Evolutionary conservation across 371 early-diverging fungal genomes (phyloP).

Genomic region (Mortierella sp.): DNA sequence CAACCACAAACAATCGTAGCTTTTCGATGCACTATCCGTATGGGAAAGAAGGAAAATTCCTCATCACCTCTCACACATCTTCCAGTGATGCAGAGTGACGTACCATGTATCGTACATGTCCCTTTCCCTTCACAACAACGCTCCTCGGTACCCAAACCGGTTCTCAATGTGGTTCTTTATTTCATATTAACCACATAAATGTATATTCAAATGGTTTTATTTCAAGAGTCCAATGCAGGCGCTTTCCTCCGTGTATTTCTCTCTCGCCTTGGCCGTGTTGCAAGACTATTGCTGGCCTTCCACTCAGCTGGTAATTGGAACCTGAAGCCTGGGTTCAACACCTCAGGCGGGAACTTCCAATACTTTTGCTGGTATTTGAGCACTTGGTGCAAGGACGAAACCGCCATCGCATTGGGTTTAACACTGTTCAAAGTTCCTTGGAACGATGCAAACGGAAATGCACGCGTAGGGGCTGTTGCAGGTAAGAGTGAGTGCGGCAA

Average conservation of each 20-base stretch:
- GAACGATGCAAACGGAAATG: constrained; percentile 59
- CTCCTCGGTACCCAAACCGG: background rate
- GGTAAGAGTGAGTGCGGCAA: constrained; percentile 56
- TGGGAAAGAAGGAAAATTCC: too few relatives aligned
- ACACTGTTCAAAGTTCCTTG: constrained; percentile 63
- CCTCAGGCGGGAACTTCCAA: constrained; percentile 65
- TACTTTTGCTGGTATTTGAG: constrained; percentile 61
- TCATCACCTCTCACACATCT: too few relatives aligned
- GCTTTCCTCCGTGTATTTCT: constrained; percentile 41
- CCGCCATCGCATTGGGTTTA: constrained; percentile 68
- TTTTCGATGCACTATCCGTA: too few relatives aligned
- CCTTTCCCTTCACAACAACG: too few relatives aligned
- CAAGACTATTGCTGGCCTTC: constrained; percentile 67
- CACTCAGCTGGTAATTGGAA: constrained; percentile 69
- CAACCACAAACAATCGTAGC: too few relatives aligned
- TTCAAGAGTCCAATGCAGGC: constrained; percentile 17
- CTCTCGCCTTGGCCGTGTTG: constrained; percentile 65
- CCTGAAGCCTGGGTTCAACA: constrained; percentile 60
- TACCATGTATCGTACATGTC: too few relatives aligned
- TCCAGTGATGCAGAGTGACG: too few relatives aligned
- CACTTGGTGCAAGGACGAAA: constrained; percentile 61
- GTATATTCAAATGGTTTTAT: background rate
- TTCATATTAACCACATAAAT: background rate
- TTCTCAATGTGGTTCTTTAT: background rate
- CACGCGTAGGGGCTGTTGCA: constrained; percentile 42